Percentiles rank a stretch among this genome's conserved stretches.
Evolutionary conservation across 78 protist species (phyloP).

Genomic region (Dictyostelium citrinum): DNA sequence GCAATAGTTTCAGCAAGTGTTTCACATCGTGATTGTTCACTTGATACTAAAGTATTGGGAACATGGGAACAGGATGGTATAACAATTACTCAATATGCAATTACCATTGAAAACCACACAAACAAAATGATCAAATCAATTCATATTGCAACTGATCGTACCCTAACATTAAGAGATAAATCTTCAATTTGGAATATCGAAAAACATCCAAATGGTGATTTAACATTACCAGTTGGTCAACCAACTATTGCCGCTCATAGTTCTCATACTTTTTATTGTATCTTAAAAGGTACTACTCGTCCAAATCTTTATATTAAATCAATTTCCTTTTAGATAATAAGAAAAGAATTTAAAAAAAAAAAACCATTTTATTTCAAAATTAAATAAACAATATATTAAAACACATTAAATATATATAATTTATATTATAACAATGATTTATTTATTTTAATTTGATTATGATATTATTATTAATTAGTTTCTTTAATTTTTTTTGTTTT

Average conservation of each 20-base stretch:
- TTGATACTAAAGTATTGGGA: not conserved
- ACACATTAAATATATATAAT: too few relatives aligned
- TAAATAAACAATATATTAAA: too few relatives aligned
- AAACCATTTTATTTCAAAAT: not conserved
- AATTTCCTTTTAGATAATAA: not conserved
- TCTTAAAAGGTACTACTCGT: not conserved
- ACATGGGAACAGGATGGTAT: not conserved
- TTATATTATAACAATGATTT: not conserved
- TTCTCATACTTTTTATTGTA: slow-evolving; percentile 9
- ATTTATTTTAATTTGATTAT: not conserved
- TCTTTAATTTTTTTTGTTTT: not conserved
- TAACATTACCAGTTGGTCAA: not conserved
- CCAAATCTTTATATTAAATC: slow-evolving; percentile 4
- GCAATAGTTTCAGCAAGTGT: not conserved
- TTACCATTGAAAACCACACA: not conserved
- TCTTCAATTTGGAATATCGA: slow-evolving; percentile 28
- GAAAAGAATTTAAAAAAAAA: too few relatives aligned
- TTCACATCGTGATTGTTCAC: not conserved
- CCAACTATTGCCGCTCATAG: not conserved
- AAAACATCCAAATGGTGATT: not conserved
- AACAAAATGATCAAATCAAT: not conserved
- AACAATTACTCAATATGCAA: not conserved
- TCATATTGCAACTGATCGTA: slow-evolving; percentile 9
- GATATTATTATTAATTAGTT: not conserved
- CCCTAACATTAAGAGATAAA: not conserved